These are phyloP conservation scores for Chaetomidium leptoderma DNA, from an alignment of 495 filamentous ascomycete genomes.

Conservation along the genomic window DNA sequence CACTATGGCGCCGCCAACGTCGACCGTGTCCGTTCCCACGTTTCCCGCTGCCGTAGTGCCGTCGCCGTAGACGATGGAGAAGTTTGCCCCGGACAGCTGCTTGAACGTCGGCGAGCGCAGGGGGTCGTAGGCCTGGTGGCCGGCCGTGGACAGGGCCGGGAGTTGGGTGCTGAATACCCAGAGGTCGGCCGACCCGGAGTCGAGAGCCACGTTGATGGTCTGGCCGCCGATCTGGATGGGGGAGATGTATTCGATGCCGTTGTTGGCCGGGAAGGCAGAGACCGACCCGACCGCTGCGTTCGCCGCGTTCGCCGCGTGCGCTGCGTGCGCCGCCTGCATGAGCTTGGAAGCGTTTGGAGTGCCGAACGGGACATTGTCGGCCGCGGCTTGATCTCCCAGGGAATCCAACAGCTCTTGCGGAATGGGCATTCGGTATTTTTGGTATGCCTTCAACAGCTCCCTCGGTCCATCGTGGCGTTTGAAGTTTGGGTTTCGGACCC, in stretches of 20 bases:
- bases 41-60: constrained; percentile 59
- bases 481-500: constrained; percentile 51
- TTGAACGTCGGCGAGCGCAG: constrained; percentile 52
- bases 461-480: constrained; percentile 50
- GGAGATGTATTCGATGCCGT: constrained; percentile 66
- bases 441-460: constrained; percentile 58
- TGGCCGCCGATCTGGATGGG: constrained; percentile 71
- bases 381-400: constrained; percentile 27
- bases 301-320: constrained; percentile 17
- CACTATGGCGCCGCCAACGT: constrained; percentile 68
- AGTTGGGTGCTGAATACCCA: constrained; percentile 76
- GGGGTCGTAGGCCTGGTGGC: constrained; percentile 62
- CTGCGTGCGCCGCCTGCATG: constrained; percentile 11
- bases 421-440: constrained; percentile 57
- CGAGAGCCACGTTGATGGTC: constrained; percentile 70
- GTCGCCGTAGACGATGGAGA: constrained; percentile 73
- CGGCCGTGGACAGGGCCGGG: constrained; percentile 35
- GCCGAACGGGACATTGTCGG: constrained; percentile 18
- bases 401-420: constrained; percentile 39
- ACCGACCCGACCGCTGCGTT: constrained; percentile 56
- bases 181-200: constrained; percentile 78
- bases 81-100: constrained; percentile 43
- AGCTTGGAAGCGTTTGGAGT: background rate
- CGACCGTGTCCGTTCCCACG: constrained; percentile 69
- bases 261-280: constrained; percentile 54